Percentiles rank a stretch among this genome's conserved stretches.
phyloP scores from a whole-genome alignment of 306 rosid genomes.

The Comarum palustre region DNA sequence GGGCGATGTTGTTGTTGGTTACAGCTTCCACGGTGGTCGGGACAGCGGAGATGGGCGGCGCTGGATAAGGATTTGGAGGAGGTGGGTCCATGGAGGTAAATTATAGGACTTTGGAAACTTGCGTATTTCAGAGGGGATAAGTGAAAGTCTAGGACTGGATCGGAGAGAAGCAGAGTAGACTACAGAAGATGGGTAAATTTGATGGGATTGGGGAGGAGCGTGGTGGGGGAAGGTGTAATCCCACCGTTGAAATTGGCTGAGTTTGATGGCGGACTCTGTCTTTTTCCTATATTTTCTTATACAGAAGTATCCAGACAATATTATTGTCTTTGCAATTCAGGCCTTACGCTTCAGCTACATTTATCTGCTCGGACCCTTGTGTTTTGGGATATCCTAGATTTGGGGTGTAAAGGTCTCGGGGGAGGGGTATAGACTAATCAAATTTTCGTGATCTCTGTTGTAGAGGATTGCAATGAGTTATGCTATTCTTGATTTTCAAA shows the following conservation, averaged over 20 bases:
- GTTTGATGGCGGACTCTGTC: conserved; percentile 36
- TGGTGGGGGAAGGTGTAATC: conserved; percentile 19
- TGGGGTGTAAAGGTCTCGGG: too few species aligned
- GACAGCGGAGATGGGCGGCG: conserved; percentile 3
- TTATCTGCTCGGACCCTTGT: neutral
- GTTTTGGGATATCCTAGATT: neutral
- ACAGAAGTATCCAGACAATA: conserved; percentile 6
- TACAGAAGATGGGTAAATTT: conserved; percentile 7
- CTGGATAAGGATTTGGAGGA: conserved; percentile 25
- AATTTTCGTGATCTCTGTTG: too few species aligned
- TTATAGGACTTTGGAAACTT: neutral
- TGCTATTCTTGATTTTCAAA: too few species aligned
- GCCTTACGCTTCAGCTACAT: neutral
- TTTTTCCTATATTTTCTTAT: neutral
- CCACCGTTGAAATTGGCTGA: conserved; percentile 28
- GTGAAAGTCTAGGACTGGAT: neutral
- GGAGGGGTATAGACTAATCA: too few species aligned
- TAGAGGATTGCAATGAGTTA: too few species aligned
- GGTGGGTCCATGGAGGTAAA: conserved; percentile 53
- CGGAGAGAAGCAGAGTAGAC: conserved; percentile 10
- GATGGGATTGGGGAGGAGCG: conserved; percentile 14
- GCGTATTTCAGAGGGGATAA: neutral
- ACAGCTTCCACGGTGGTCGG: conserved; percentile 21
- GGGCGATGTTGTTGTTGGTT: neutral
- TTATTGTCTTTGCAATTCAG: neutral